Conservation (phyloP, 2,329 filamentous ascomycete species). For the Fusarium cyanostomum region DNA sequence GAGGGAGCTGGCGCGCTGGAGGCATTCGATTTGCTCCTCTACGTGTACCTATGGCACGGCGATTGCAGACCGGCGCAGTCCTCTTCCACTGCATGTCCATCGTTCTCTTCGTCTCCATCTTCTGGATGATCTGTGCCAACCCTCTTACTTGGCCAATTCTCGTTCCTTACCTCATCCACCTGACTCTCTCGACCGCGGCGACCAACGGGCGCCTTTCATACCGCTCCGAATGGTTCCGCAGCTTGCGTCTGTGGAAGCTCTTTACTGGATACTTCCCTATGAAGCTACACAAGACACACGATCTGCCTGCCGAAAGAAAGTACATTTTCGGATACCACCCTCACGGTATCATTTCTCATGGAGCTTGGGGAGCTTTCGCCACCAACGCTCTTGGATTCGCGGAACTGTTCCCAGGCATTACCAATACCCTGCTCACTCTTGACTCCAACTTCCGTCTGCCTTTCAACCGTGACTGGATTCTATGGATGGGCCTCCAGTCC, state of each 20-base stretch:
- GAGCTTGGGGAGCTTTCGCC: slow-evolving; percentile 90
- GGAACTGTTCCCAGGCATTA: slow-evolving; percentile 92
- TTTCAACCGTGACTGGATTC: slow-evolving; percentile 92
- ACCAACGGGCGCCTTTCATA: slow-evolving; percentile 78
- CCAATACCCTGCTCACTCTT: slow-evolving; percentile 91
- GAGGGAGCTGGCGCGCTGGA: slow-evolving; percentile 50
- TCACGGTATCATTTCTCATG: slow-evolving; percentile 96
- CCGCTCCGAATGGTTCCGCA: slow-evolving; percentile 79
- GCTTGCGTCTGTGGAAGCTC: slow-evolving; percentile 80
- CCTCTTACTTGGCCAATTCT: slow-evolving; percentile 88
- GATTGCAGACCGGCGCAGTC: slow-evolving; percentile 81
- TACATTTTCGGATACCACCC: slow-evolving; percentile 99
- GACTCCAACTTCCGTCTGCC: slow-evolving; percentile 96
- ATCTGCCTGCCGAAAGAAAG: slow-evolving; percentile 82
- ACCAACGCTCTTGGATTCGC: slow-evolving; percentile 91
- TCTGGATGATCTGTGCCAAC: slow-evolving; percentile 91
- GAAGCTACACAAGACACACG: slow-evolving; percentile 82
- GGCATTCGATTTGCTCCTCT: slow-evolving; percentile 86
- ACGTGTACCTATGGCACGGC: slow-evolving; percentile 74
- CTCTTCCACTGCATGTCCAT: slow-evolving; percentile 78
- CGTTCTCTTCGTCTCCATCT: slow-evolving; percentile 75
- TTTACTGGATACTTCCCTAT: slow-evolving; percentile 96
- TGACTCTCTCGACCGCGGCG: slow-evolving; percentile 80
- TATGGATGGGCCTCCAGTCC: slow-evolving; percentile 85
- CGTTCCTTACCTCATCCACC: slow-evolving; percentile 82